These are phyloP conservation scores for Eucalyptus tenuipes DNA, from an alignment of 345 rosid genomes.

Conservation along the genomic window DNA sequence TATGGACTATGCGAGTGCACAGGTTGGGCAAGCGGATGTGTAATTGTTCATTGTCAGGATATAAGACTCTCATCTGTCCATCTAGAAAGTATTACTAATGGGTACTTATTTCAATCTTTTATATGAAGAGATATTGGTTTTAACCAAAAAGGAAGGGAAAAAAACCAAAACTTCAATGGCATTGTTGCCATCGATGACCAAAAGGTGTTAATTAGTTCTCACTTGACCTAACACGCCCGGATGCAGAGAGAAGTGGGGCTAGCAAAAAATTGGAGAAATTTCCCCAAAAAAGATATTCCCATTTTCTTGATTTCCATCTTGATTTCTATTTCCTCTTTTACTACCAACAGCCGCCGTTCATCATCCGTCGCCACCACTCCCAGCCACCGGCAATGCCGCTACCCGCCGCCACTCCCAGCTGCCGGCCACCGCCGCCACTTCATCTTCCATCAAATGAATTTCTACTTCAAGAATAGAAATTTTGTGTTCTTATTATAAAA, in stretches of 20 bases:
- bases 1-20: neutral
- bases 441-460: too few relatives aligned
- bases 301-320: too few relatives aligned
- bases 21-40: neutral
- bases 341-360: too few relatives aligned
- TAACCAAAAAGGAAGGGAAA: neutral
- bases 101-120: neutral
- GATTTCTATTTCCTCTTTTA: too few relatives aligned
- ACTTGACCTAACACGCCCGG: neutral
- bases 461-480: too few relatives aligned
- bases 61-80: neutral
- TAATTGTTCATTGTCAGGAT: neutral
- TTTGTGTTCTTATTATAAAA: too few relatives aligned
- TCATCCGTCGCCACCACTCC: too few relatives aligned
- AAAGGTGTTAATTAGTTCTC: neutral
- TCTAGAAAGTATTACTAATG: neutral
- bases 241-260: neutral
- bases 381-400: rapidly evolving
- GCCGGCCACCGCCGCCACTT: rapidly evolving
- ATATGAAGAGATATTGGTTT: neutral
- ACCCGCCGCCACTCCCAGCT: too few relatives aligned
- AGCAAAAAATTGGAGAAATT: neutral
- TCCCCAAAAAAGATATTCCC: neutral
- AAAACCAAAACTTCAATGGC: neutral
- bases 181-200: too few relatives aligned